Evolutionary conservation across 2,329 filamentous ascomycete species (phyloP), one percentile per base, ranked within the genome.

Genomic region (Xylaria sp.): DNA sequence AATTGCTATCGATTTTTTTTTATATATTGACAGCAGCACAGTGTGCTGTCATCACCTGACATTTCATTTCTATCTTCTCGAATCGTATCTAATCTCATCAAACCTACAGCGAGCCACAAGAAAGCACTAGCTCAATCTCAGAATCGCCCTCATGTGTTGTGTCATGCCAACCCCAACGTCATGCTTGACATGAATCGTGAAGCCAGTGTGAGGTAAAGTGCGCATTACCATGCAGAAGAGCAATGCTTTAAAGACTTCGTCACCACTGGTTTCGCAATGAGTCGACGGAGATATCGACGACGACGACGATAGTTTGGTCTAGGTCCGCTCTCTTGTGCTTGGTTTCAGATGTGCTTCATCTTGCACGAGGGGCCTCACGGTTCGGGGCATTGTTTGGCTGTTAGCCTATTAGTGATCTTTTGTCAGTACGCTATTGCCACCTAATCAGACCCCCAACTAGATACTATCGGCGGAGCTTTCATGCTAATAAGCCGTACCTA

Each of bases 341-440:
- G 66, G 80, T 83, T 83, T 82, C 81, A 82, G 78, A 74, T 77
- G 74, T 82, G 81, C 80, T 80, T 82, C 80, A 83, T 68, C 59
- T 20, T 54, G 23, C 31, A 51, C 48, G 61, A 63, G 63, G 65
- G 68, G 68, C 46, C 59, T 51, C 42, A 20, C 31, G 13, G 26
- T 57, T 36, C 33, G 20, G 51, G 10, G 26, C 23, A 7, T 48
- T 23, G 33, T 60, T 56, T 13, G 38, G 38, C 36, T 59, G 26
- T 4, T 36, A 28, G 28, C 28, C 28, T 28, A 28, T 28, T 28
- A 28, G 28, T 28, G 28, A 28, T 28, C 28, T 28, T 28, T 28
- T 28, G 28, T 28, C 28, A 28, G 28, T 28, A 28, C 28, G 23
- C 5, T 9, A 26, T 42, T 26, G 54, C 40, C 20, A 57, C 36